A percentile compares a stretch with the other conserved stretches of the same genome.
phyloP scores from a whole-genome alignment of 805 yeast genomes.

The Candida glaebosa region DNA sequence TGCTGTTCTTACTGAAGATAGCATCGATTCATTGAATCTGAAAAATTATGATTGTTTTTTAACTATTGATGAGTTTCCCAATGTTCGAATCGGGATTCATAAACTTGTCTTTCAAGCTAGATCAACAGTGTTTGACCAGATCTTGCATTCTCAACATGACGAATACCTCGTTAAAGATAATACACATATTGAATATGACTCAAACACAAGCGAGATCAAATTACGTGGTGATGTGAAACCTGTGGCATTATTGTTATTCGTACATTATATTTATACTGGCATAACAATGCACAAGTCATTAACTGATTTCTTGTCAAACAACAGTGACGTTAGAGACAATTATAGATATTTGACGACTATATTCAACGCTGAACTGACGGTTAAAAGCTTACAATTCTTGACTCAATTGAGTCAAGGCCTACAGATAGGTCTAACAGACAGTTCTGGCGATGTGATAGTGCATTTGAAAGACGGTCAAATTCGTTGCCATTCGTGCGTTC shows the following conservation, averaged over 20 bases:
- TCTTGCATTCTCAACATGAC: slow-evolving; percentile 20
- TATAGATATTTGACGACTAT: slow-evolving; percentile 22
- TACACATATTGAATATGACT: slow-evolving; percentile 21
- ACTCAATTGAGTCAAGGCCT: neutral
- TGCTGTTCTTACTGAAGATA: neutral
- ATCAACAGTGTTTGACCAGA: slow-evolving; percentile 22
- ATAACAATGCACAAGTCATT: neutral
- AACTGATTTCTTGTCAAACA: slow-evolving; percentile 22
- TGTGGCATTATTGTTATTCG: slow-evolving; percentile 36
- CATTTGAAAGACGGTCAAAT: slow-evolving; percentile 46
- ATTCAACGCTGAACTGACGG: slow-evolving; percentile 7
- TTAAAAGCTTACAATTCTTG: neutral
- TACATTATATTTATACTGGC: slow-evolving; percentile 46
- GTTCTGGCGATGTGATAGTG: slow-evolving; percentile 41
- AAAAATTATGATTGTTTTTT: slow-evolving; percentile 38
- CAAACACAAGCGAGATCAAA: slow-evolving; percentile 10
- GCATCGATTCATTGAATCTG: neutral
- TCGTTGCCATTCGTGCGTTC: slow-evolving; percentile 46
- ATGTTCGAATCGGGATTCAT: slow-evolving; percentile 32
- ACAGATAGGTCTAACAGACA: slow-evolving; percentile 12
- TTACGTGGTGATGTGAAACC: slow-evolving; percentile 24
- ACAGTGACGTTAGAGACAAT: slow-evolving; percentile 24
- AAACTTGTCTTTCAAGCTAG: slow-evolving; percentile 27
- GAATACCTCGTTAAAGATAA: slow-evolving; percentile 21
- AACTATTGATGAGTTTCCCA: slow-evolving; percentile 18